Conservation (phyloP, 441 rosid genomes). For the Arabidopsis lyrata region DNA sequence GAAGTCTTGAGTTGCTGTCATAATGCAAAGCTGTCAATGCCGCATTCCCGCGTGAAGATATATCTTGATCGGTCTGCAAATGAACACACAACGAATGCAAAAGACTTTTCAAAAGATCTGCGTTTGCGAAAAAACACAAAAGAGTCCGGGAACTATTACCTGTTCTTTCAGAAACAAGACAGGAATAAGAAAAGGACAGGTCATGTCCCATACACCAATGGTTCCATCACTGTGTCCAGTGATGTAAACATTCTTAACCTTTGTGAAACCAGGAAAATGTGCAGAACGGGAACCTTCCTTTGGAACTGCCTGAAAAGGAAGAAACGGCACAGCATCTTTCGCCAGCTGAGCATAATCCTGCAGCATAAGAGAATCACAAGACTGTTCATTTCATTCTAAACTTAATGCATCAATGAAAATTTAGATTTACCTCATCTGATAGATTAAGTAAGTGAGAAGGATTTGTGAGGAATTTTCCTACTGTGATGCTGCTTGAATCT, state of each 20-base stretch:
- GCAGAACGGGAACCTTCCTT: constrained; percentile 62
- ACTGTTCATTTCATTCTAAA: constrained; percentile 1
- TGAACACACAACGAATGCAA: constrained; percentile 25
- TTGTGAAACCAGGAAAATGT: constrained; percentile 72
- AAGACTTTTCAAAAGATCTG: not conserved
- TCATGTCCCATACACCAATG: constrained; percentile 83
- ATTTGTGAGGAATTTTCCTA: constrained; percentile 64
- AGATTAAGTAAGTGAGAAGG: constrained; percentile 50
- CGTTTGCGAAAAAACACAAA: not conserved
- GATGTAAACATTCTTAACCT: constrained; percentile 79
- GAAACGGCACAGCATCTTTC: constrained; percentile 59
- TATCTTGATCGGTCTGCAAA: constrained; percentile 82
- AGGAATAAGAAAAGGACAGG: constrained; percentile 74
- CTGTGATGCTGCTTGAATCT: constrained; percentile 69
- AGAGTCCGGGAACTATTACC: constrained; percentile 49
- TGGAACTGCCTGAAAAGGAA: constrained; percentile 61
- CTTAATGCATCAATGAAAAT: not conserved
- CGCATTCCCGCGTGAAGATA: constrained; percentile 66
- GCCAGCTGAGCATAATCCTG: constrained; percentile 67
- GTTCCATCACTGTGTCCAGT: constrained; percentile 91
- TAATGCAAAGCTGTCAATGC: constrained; percentile 71
- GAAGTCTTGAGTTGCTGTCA: constrained; percentile 61
- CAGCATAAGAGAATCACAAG: constrained; percentile 23
- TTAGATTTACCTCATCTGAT: constrained; percentile 68
- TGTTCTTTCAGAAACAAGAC: constrained; percentile 74